phyloP scores from a whole-genome alignment of 2,329 filamentous ascomycete species.

The Drechmeria coniospora region DNA sequence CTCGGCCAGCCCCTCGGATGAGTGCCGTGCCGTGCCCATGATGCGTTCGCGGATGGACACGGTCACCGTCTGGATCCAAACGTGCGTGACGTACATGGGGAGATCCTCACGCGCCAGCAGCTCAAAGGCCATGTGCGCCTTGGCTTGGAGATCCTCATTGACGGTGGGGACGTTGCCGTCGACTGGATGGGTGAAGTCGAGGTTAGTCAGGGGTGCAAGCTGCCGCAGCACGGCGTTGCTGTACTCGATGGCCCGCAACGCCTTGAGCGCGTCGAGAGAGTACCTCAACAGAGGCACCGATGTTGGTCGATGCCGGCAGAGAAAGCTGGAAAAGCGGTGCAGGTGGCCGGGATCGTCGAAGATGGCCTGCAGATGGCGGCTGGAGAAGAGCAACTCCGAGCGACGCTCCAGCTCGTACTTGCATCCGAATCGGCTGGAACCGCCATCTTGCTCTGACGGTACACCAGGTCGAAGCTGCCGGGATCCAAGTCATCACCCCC shows the following conservation, averaged over 20 bases:
- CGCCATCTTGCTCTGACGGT: constrained; percentile 6
- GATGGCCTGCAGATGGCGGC: constrained; percentile 48
- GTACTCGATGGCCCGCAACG: constrained; percentile 53
- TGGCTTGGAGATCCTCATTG: constrained; percentile 44
- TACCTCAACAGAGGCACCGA: constrained; percentile 54
- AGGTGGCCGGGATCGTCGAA: constrained; percentile 49
- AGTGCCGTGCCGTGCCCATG: constrained; percentile 49
- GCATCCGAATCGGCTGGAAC: constrained; percentile 2
- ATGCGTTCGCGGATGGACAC: constrained; percentile 51
- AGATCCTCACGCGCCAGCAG: constrained; percentile 50
- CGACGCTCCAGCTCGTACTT: constrained; percentile 42
- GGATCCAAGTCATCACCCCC: constrained; percentile 20
- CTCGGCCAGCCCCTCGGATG: constrained; percentile 57
- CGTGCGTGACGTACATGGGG: constrained; percentile 54
- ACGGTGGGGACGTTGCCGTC: constrained; percentile 20
- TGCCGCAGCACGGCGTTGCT: constrained; percentile 36
- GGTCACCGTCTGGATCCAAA: constrained; percentile 52
- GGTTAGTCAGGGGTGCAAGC: constrained; percentile 4
- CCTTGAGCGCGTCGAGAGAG: constrained; percentile 57
- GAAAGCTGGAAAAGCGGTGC: constrained; percentile 50
- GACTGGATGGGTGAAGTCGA: constrained; percentile 5
- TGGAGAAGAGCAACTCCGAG: constrained; percentile 50
- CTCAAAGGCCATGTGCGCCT: constrained; percentile 47
- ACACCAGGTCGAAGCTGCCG: constrained; percentile 20
- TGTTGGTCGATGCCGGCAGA: constrained; percentile 41